These are phyloP conservation scores for Calonectria ilicicola DNA, from an alignment of 2,329 filamentous ascomycete species.

Conservation along the genomic window DNA sequence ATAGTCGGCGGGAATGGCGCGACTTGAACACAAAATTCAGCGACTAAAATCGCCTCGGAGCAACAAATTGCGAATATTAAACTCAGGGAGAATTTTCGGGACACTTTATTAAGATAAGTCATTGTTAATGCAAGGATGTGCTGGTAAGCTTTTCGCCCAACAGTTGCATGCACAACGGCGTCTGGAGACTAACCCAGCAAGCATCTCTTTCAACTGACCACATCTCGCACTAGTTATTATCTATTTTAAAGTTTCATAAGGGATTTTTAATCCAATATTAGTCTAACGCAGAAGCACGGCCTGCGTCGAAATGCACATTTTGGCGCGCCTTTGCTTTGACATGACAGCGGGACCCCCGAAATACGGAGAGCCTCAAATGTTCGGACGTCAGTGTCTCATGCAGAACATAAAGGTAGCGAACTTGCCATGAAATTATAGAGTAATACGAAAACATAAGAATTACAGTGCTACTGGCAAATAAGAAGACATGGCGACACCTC, in stretches of 20 bases:
- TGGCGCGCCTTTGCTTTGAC: background rate
- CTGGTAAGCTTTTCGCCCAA: background rate
- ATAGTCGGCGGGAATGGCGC: background rate
- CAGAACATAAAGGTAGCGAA: too few species aligned
- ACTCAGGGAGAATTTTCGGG: too few species aligned
- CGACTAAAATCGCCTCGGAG: background rate
- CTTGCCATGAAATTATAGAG: background rate
- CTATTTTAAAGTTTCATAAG: background rate
- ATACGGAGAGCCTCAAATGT: background rate
- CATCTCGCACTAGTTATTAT: too few species aligned
- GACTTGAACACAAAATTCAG: background rate
- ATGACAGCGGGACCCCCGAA: background rate
- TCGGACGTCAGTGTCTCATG: background rate
- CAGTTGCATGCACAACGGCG: background rate
- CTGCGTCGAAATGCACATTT: background rate
- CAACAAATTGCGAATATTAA: background rate
- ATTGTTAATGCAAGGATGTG: background rate
- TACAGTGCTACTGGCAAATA: background rate
- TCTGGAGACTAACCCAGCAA: too few species aligned
- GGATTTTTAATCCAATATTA: background rate
- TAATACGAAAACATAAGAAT: background rate
- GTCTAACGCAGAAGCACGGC: background rate
- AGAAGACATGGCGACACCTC: background rate
- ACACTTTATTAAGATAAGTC: background rate
- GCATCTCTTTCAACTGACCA: too few species aligned